Evolutionary conservation across 768 basidiomycete species (phyloP), one percentile per base, ranked within the genome.

Genomic region (Rhodosporidiobolus odoratus): DNA sequence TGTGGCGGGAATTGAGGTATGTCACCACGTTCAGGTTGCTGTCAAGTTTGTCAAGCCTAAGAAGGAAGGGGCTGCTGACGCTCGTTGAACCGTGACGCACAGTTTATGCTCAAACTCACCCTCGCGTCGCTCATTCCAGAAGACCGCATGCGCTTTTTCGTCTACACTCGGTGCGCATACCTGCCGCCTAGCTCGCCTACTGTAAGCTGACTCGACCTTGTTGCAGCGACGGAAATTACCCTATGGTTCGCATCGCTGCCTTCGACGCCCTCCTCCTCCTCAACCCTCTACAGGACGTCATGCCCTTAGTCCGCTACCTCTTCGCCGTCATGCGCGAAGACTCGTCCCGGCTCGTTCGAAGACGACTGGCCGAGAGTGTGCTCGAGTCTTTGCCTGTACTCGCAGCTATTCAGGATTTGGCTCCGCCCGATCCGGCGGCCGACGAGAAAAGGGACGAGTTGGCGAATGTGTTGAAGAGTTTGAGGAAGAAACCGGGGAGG

Each of bases 351-450:
- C 80, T 85, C 41, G 83, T 99, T 47, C 87, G 91, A 38, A 86
- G 94, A 15, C 89, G 94, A 79, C 90, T 98, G 45, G 89, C 95
- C 8, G 85, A 88, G 50, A 88, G 85, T 65, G 87, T 91, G 30
- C 90, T 90, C 75, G 89, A 92, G 75, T 91, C 92, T 68, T 83
- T 98, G 69, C 89, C 91, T 13, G 81, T 96, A 15, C 81, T 94
- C 45, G 88, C 90, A 5, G 87, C 89, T 45, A 88, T 97, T 84
- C 93, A 93, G 63, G 93, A 95, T 76, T 88, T 98, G 84, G 90
- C 76, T 2, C 57, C 75, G 30, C 72, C 77, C 1, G 76, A 74
- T 13, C 58, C 78, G 12, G 56, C 71, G 27, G 62, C 64, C 84
- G 84, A 84, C 56, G 90, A 89, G 83, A 89, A 87, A 81, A 90